Evolutionary conservation across 2,329 filamentous ascomycete genomes (phyloP).

Genomic region (Madurella fahalii): DNA sequence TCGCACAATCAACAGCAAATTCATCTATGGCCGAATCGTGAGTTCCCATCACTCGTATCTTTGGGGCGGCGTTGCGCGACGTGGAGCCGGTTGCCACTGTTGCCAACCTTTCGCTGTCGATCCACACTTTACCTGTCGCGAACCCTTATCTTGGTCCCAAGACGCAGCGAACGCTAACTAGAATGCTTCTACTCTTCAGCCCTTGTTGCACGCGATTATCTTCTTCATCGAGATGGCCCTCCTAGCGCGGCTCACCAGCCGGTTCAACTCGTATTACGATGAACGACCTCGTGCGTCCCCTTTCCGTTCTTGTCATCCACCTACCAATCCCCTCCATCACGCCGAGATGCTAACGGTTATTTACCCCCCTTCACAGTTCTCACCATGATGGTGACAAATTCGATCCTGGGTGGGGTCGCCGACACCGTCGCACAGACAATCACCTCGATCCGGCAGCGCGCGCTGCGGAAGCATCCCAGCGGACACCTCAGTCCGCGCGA

Average conservation of each 20-base stretch:
- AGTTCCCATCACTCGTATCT: constrained; percentile 34
- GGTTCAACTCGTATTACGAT: constrained; percentile 93
- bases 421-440: constrained; percentile 94
- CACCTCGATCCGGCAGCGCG: constrained; percentile 71
- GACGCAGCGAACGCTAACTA: constrained; percentile 13
- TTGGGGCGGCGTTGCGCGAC: not conserved
- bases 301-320: not conserved
- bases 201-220: constrained; percentile 78
- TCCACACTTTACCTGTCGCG: not conserved
- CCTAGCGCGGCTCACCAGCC: constrained; percentile 73
- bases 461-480: constrained; percentile 55
- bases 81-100: not conserved
- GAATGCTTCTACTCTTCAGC: constrained; percentile 49
- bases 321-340: not conserved
- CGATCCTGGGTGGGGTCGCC: constrained; percentile 89
- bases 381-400: constrained; percentile 99
- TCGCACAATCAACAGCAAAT: constrained; percentile 65
- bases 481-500: constrained; percentile 58
- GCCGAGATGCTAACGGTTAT: not conserved
- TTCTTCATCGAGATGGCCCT: constrained; percentile 87
- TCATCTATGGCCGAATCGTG: constrained; percentile 70
- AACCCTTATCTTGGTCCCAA: too few species aligned
- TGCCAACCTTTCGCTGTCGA: not conserved
- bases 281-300: constrained; percentile 69
- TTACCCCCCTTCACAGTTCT: constrained; percentile 55